Conservation (phyloP, 2,329 filamentous ascomycete genomes). For the Penicillium sclerotiorum region DNA sequence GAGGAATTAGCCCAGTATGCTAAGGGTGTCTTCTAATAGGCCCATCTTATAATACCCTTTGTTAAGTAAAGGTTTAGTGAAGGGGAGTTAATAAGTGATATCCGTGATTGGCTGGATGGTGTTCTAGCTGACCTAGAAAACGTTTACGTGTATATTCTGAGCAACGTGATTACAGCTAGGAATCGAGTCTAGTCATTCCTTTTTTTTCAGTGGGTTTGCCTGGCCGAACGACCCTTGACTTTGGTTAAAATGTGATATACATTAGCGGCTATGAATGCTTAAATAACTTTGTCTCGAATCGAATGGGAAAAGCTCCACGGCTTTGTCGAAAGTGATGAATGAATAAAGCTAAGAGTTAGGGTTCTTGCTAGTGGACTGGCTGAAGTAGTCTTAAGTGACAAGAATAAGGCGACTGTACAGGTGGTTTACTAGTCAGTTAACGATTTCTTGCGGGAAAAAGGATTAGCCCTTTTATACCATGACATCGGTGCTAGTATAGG, state of each 20-base stretch:
- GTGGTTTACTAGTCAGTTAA: slow-evolving; percentile 10
- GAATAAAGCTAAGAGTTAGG: slow-evolving; percentile 6
- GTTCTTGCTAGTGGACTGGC: slow-evolving; percentile 10
- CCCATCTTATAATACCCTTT: slow-evolving; percentile 10
- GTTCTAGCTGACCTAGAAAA: slow-evolving; percentile 11
- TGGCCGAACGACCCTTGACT: slow-evolving; percentile 10
- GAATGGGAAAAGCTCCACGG: slow-evolving; percentile 2
- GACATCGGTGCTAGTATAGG: neutral
- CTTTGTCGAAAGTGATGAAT: slow-evolving; percentile 4
- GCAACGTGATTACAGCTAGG: slow-evolving; percentile 3
- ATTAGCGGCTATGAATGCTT: slow-evolving; percentile 1
- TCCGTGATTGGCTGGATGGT: slow-evolving; percentile 6
- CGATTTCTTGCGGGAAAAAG: slow-evolving; percentile 7
- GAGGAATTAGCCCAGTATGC: slow-evolving; percentile 5
- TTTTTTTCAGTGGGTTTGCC: slow-evolving; percentile 17
- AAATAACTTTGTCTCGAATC: neutral
- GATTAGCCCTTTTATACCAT: neutral
- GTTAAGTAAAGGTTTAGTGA: slow-evolving; percentile 2
- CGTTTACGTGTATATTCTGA: slow-evolving; percentile 14
- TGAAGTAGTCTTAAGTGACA: neutral
- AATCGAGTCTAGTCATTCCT: slow-evolving; percentile 5
- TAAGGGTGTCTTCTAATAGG: no score
- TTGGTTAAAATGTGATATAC: slow-evolving; percentile 3
- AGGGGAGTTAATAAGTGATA: slow-evolving; percentile 9
- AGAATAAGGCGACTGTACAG: neutral